Percentiles rank a stretch among this genome's conserved stretches.
Conservation (phyloP, 108 stramenopile species). For the Pseudonitzschia multiseries region DNA sequence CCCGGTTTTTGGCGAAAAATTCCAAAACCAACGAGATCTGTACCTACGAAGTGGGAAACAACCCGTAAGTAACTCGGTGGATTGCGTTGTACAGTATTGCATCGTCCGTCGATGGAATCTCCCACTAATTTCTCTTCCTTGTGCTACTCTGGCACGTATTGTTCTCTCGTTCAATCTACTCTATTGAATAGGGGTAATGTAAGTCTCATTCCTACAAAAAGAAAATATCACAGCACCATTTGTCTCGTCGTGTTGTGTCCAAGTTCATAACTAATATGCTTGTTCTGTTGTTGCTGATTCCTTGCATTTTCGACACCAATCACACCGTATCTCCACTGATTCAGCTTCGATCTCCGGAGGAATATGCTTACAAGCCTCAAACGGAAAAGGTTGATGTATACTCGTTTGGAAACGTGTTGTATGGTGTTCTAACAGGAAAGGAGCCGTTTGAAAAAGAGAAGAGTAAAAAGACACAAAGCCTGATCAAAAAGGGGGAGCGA, state of each 20-base stretch:
- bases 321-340: neutral
- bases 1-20: constrained; percentile 59
- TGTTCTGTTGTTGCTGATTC: neutral
- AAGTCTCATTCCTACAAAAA: neutral
- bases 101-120: too few relatives aligned
- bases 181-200: neutral
- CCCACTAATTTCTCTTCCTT: too few relatives aligned
- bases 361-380: constrained; percentile 57
- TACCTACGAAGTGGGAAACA: constrained; percentile 42
- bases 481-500: constrained; percentile 44
- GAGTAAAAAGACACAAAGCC: constrained; percentile 17
- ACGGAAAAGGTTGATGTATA: constrained; percentile 75
- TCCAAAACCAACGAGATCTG: constrained; percentile 34
- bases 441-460: constrained; percentile 43
- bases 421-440: constrained; percentile 48
- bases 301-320: neutral
- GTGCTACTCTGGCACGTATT: neutral
- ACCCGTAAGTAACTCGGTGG: constrained; percentile 21
- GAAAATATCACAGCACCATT: neutral
- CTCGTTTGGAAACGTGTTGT: constrained; percentile 75
- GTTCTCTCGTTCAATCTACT: too few relatives aligned
- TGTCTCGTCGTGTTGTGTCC: neutral
- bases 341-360: constrained; percentile 66
- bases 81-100: neutral
- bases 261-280: neutral